Conservation (phyloP, 2,329 filamentous ascomycete genomes). For the Helotiales sp. region DNA sequence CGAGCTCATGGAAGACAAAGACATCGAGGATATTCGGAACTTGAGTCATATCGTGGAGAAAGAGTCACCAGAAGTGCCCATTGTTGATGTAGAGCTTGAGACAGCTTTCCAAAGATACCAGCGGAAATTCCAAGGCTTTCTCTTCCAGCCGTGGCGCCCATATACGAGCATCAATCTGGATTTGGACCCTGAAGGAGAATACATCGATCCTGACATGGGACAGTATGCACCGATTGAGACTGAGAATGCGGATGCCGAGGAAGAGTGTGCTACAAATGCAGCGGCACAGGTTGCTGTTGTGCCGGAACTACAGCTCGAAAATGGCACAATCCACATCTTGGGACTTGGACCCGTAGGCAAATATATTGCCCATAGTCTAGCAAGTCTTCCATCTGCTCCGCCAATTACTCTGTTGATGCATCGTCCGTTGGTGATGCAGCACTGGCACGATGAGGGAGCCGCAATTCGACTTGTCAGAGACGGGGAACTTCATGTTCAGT, state of each 20-base stretch:
- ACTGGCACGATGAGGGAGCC: conserved; percentile 48
- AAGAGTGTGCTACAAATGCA: neutral
- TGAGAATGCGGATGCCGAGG: neutral
- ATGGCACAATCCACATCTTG: conserved; percentile 57
- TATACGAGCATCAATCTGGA: neutral
- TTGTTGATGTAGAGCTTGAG: neutral
- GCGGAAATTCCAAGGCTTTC: neutral
- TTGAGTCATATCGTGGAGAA: neutral
- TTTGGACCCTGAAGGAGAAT: neutral
- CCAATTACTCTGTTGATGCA: conserved; percentile 65
- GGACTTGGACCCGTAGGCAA: conserved; percentile 65
- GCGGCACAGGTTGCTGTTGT: neutral
- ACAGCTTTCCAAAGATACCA: neutral
- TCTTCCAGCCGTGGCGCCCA: neutral
- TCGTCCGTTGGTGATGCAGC: conserved; percentile 40
- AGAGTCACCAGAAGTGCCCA: neutral
- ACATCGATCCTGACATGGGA: neutral
- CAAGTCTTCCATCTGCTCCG: conserved; percentile 56
- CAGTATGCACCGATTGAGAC: neutral
- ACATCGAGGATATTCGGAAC: neutral
- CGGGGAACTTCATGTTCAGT: conserved; percentile 38
- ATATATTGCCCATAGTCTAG: conserved; percentile 65
- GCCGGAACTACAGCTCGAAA: neutral
- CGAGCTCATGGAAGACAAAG: neutral
- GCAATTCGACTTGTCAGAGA: conserved; percentile 48